These are phyloP conservation scores for Elaeis oleifera DNA, from an alignment of 202 grass and related monocot species.

Conservation along the genomic window DNA sequence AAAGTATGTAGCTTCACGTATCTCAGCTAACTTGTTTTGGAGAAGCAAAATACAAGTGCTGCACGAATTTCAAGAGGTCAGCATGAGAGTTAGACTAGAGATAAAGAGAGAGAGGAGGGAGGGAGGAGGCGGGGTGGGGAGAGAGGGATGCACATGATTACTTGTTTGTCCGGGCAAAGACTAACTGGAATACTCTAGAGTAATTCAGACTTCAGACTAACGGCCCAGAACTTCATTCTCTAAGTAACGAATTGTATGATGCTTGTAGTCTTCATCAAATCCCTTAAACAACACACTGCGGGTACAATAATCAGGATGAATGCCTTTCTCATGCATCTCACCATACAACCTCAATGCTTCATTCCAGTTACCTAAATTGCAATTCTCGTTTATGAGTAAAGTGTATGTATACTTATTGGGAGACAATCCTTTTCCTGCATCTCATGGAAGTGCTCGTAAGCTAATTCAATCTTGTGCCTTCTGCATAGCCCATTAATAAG, in stretches of 20 bases:
- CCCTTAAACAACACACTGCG: constrained; percentile 54
- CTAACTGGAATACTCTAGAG: neutral
- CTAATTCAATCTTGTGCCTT: constrained; percentile 43
- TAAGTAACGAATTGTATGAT: constrained; percentile 44
- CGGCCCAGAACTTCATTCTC: constrained; percentile 56
- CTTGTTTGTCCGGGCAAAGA: neutral
- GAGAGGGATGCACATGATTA: constrained; percentile 10
- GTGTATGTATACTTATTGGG: constrained; percentile 90
- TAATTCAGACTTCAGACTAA: constrained; percentile 28
- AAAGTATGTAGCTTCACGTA: too few relatives aligned
- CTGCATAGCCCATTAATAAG: constrained; percentile 74
- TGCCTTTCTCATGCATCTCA: constrained; percentile 62
- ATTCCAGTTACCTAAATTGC: constrained; percentile 58
- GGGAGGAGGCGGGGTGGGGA: neutral
- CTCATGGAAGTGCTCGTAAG: constrained; percentile 52
- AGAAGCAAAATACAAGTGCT: too few relatives aligned
- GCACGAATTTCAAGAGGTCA: too few relatives aligned
- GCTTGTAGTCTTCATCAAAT: constrained; percentile 41
- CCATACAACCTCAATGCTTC: constrained; percentile 55
- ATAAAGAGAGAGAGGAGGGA: constrained; percentile 4
- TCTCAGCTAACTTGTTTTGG: too few relatives aligned
- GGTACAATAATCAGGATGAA: constrained; percentile 51
- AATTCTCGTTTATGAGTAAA: constrained; percentile 71
- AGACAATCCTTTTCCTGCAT: constrained; percentile 56
- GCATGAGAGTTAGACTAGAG: constrained; percentile 10